phyloP scores from a whole-genome alignment of 495 filamentous ascomycete genomes.

The Chaetomium cochliodes region DNA sequence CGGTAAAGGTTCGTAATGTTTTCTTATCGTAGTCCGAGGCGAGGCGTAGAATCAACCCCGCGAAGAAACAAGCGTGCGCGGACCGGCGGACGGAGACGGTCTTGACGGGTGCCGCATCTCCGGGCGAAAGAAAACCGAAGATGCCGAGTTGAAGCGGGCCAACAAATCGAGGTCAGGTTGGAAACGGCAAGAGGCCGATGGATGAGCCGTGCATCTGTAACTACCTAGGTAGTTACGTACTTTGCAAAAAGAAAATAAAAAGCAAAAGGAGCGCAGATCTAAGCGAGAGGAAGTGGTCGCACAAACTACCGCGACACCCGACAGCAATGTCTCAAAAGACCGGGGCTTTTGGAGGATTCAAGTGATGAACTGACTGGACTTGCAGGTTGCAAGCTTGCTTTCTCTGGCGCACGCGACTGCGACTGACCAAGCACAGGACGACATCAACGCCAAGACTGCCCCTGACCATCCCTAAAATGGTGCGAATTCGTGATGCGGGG shows the following conservation, averaged over 20 bases:
- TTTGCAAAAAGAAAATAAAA: not conserved
- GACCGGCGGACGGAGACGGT: not conserved
- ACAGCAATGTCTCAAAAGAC: constrained; percentile 1
- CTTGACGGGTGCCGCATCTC: constrained; percentile 11
- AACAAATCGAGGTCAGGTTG: not conserved
- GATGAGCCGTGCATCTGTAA: not conserved
- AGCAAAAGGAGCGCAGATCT: not conserved
- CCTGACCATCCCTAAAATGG: not conserved
- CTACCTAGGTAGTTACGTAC: too few species aligned
- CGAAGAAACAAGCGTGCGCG: constrained; percentile 8
- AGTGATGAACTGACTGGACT: not conserved
- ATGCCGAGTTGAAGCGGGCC: not conserved
- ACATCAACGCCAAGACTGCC: not conserved
- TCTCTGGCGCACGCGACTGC: constrained; percentile 1
- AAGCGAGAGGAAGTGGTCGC: not conserved
- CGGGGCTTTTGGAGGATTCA: constrained; percentile 1
- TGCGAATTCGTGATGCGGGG: constrained; percentile 2
- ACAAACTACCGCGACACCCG: not conserved
- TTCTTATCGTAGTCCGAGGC: not conserved
- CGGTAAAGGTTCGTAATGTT: not conserved
- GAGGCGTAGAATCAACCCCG: constrained; percentile 7
- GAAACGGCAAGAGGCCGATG: not conserved
- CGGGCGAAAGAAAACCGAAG: not conserved
- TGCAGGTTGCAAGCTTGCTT: not conserved
- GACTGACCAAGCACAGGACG: not conserved